These are phyloP conservation scores for Angomonas deanei DNA, from an alignment of 208 protist genomes.

Conservation along the genomic window DNA sequence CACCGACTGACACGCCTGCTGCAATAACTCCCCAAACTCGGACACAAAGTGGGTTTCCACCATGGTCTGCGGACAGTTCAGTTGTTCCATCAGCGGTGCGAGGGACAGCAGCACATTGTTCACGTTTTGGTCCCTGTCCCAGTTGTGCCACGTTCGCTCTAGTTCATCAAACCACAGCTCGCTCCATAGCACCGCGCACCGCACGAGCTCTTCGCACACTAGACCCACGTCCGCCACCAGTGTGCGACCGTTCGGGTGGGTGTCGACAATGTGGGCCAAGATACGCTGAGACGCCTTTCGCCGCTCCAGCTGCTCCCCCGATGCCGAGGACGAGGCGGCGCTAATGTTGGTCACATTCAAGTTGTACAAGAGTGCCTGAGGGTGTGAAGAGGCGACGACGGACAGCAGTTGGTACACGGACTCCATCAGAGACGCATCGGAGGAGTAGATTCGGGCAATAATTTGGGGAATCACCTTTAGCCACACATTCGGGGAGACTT, in stretches of 20 bases:
- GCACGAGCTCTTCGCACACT: constrained; percentile 97
- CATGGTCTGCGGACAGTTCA: constrained; percentile 91
- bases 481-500: constrained; percentile 97
- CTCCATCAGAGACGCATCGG: constrained; percentile 76
- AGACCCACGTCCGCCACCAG: constrained; percentile 95
- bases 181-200: constrained; percentile 97
- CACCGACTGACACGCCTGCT: constrained; percentile 71
- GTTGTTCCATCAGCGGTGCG: constrained; percentile 92
- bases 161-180: constrained; percentile 94
- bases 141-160: constrained; percentile 94
- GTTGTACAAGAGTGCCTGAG: constrained; percentile 99
- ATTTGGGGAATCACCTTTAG: constrained; percentile 99
- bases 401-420: constrained; percentile 93
- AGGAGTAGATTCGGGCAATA: constrained; percentile 97
- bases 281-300: constrained; percentile 74
- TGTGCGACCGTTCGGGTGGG: constrained; percentile 74
- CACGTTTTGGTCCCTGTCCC: constrained; percentile 94
- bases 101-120: constrained; percentile 91
- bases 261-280: constrained; percentile 63
- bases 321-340: constrained; percentile 2
- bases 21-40: constrained; percentile 70
- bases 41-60: constrained; percentile 94
- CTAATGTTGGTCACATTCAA: constrained; percentile 96
- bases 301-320: constrained; percentile 48
- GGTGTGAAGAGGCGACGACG: constrained; percentile 95